Percentiles rank a stretch among this genome's conserved stretches.
phyloP scores from a whole-genome alignment of 2,329 filamentous ascomycete genomes.

The Botrytis deweyae region DNA sequence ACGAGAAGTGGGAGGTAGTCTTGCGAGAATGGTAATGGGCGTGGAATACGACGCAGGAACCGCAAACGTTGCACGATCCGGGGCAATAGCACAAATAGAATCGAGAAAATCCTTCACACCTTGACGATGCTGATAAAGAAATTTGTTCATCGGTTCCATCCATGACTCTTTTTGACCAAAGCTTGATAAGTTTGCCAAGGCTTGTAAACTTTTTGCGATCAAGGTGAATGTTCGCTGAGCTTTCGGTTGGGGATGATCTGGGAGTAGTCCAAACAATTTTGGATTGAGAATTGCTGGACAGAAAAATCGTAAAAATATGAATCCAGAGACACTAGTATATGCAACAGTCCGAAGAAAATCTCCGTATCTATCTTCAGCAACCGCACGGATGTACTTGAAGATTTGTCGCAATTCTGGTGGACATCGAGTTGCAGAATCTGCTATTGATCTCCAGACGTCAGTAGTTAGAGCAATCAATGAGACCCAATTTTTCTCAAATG shows the following conservation, averaged over 20 bases:
- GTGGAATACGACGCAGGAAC: slow-evolving; percentile 87
- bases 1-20: slow-evolving; percentile 74
- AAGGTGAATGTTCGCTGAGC: slow-evolving; percentile 87
- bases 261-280: slow-evolving; percentile 82
- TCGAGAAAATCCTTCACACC: slow-evolving; percentile 88
- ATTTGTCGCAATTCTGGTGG: slow-evolving; percentile 81
- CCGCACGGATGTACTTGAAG: slow-evolving; percentile 86
- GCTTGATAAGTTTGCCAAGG: slow-evolving; percentile 82
- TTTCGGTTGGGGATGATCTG: slow-evolving; percentile 77
- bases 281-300: slow-evolving; percentile 95
- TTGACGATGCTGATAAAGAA: slow-evolving; percentile 71
- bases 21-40: slow-evolving; percentile 82
- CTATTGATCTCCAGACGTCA: slow-evolving; percentile 82
- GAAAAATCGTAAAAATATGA: slow-evolving; percentile 91
- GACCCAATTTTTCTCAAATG: slow-evolving; percentile 81
- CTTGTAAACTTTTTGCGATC: slow-evolving; percentile 89
- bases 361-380: slow-evolving; percentile 91
- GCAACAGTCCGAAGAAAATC: slow-evolving; percentile 86
- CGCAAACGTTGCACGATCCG: slow-evolving; percentile 62
- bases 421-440: slow-evolving; percentile 69
- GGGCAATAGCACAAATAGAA: slow-evolving; percentile 77
- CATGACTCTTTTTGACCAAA: slow-evolving; percentile 96
- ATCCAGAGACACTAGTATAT: slow-evolving; percentile 93
- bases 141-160: slow-evolving; percentile 98
- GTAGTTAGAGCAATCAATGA: slow-evolving; percentile 74